phyloP scores from a whole-genome alignment of 495 filamentous ascomycete species.

The Letharia columbiana region DNA sequence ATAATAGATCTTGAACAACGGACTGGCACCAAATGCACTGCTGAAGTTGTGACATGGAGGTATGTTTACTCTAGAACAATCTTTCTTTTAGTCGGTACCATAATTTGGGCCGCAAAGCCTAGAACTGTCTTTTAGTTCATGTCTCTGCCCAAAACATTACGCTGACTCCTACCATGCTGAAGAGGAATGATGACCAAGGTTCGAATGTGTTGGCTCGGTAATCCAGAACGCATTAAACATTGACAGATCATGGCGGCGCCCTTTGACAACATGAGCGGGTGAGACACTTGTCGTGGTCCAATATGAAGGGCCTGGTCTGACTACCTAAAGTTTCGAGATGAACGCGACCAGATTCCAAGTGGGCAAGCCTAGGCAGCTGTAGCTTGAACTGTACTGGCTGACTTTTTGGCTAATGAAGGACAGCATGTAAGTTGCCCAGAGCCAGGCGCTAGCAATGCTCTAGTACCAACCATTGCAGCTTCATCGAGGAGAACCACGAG shows the following conservation, averaged over 20 bases:
- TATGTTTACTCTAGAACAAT: background rate
- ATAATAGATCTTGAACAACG: conserved; percentile 63
- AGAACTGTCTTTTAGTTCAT: background rate
- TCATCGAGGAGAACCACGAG: conserved; percentile 82
- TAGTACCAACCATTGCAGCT: conserved; percentile 42
- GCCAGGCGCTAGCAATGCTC: background rate
- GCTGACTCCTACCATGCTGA: background rate
- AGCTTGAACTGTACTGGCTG: background rate
- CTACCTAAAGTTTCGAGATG: conserved; percentile 73
- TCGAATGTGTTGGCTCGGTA: conserved; percentile 8
- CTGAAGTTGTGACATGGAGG: conserved; percentile 85
- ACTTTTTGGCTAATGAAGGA: conserved; percentile 42
- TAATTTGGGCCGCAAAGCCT: background rate
- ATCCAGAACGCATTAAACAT: background rate
- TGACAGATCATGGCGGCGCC: conserved; percentile 75
- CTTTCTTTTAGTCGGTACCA: background rate
- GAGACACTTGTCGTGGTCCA: conserved; percentile 22
- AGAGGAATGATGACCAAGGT: conserved; percentile 96
- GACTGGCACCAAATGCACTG: conserved; percentile 55
- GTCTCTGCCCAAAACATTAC: background rate
- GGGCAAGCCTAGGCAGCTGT: conserved; percentile 27
- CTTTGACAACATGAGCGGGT: conserved; percentile 77
- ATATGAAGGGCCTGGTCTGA: conserved; percentile 8
- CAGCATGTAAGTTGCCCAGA: conserved; percentile 55
- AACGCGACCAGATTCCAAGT: conserved; percentile 88